Base-by-base conservation (phyloP, 495 filamentous ascomycete species). In the Penicillium cataractarum region DNA sequence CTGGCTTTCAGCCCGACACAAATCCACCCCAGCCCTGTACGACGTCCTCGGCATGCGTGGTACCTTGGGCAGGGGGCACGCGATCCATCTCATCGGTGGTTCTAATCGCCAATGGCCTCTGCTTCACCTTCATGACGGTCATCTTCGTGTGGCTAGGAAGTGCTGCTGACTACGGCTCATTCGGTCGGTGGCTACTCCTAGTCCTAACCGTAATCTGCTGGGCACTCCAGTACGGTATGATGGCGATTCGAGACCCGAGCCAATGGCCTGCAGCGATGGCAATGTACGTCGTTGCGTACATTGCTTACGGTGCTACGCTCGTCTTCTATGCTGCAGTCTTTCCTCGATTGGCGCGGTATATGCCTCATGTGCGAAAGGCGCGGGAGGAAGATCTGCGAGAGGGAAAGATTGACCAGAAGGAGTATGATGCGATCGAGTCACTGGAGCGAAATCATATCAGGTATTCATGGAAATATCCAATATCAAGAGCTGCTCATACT, bases 291-390 rank as follows among this genome's bases (percentile, higher is more conserved):
- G 74, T 81, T 19, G 67, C 79, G 8, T 82, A 82, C 60, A 71
- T 83, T 27, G 66, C 76, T 17, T 83, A 83, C 59, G 80, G 80
- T 0, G 77, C 78, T 12, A 82, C 78, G 0, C 60, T 83, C 19
- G 79, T 82, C 1, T 82, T 83, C 42, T 82, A 81, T 65, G 79
- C 80, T 2, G 81, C 81, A 13, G 68, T 81, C 1, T 83, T 83
- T 39, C 81, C 81, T 19, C 67, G 76, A 21, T 60, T 83, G 17
- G 77, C 79, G 13, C 67, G 78, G n/a, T 79, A 76, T 60, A 82
- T 76, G 73, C 78, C 78, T 3, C 76, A 80, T 60, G 79, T 83
- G 8, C 73, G 77, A 26, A 81, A 79, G 57, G 78, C 80, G 1
- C 63, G 80, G 9, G 78, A 80, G 37, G 78, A 81, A 55, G 79